Evolutionary conservation across 805 yeast species (phyloP).

Genomic region (Yamadazyma akitaensis): DNA sequence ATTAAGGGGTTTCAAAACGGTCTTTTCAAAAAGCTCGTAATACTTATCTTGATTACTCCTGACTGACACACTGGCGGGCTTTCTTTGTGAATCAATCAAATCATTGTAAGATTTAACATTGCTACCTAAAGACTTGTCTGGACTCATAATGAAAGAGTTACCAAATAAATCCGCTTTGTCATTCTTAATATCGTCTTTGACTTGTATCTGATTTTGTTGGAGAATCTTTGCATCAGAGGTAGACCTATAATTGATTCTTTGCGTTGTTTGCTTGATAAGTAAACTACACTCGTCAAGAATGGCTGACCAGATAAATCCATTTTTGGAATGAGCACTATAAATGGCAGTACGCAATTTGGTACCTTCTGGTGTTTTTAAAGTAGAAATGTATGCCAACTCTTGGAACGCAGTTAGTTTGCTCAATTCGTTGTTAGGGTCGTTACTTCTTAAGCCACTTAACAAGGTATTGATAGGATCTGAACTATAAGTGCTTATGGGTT

Average conservation of each 20-base stretch:
- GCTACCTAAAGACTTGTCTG: neutral
- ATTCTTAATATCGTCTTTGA: slow-evolving; percentile 17
- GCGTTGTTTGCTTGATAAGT: slow-evolving; percentile 49
- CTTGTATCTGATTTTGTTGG: slow-evolving; percentile 16
- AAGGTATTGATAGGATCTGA: slow-evolving; percentile 63
- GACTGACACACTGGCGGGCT: neutral
- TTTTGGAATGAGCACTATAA: slow-evolving; percentile 47
- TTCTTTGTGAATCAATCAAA: slow-evolving; percentile 5
- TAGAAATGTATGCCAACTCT: slow-evolving; percentile 65
- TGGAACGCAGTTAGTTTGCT: slow-evolving; percentile 66
- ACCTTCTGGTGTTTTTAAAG: slow-evolving; percentile 40
- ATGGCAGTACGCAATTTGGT: slow-evolving; percentile 49
- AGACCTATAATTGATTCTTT: slow-evolving; percentile 35
- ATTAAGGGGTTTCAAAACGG: slow-evolving; percentile 6
- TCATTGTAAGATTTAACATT: slow-evolving; percentile 11
- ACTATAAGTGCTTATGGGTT: slow-evolving; percentile 56
- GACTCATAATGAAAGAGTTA: slow-evolving; percentile 22
- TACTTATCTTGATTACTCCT: slow-evolving; percentile 8
- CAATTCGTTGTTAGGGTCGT: slow-evolving; percentile 29
- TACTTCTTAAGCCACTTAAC: slow-evolving; percentile 59
- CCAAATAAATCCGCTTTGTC: slow-evolving; percentile 30
- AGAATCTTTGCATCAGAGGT: slow-evolving; percentile 29
- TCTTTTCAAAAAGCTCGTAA: slow-evolving; percentile 3
- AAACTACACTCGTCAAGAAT: slow-evolving; percentile 58
- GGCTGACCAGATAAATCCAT: slow-evolving; percentile 52